Percentiles rank a stretch among this genome's conserved stretches.
These are phyloP conservation scores for Fraxinus pennsylvanica DNA, from an alignment of 257 asterid species.

Conservation along the genomic window DNA sequence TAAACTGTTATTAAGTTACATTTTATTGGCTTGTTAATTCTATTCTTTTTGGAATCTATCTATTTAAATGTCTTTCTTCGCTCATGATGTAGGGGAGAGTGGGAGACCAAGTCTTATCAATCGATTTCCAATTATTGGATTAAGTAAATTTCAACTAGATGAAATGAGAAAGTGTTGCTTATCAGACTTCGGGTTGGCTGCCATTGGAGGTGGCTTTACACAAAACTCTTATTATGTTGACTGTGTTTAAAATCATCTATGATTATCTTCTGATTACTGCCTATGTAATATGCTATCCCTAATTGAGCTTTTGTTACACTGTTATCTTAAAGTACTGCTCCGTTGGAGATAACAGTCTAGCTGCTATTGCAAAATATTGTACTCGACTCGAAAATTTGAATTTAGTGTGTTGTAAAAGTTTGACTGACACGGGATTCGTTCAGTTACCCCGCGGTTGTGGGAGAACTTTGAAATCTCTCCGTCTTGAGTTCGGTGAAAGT, in stretches of 20 bases:
- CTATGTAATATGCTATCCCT: constrained; percentile 11
- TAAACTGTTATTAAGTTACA: no score
- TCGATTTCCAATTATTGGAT: no score
- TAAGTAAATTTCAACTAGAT: no score
- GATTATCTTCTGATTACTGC: background rate
- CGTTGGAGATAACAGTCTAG: constrained; percentile 78
- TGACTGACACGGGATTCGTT: constrained; percentile 74
- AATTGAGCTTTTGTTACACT: constrained; percentile 13
- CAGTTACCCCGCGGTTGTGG: constrained; percentile 64
- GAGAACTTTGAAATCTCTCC: constrained; percentile 66
- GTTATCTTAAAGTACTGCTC: constrained; percentile 59
- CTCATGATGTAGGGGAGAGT: no score
- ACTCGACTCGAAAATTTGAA: constrained; percentile 71
- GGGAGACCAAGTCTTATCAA: no score
- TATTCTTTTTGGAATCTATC: no score
- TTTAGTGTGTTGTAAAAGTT: constrained; percentile 70
- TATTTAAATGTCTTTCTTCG: no score
- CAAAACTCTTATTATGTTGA: background rate
- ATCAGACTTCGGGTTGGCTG: no score
- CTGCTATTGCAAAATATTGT: constrained; percentile 75
- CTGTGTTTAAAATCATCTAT: background rate
- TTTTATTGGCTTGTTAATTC: no score
- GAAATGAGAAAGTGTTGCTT: no score
- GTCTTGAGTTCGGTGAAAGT: constrained; percentile 67
- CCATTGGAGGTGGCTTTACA: background rate